Base-by-base conservation (phyloP, 306 rosid species). In the Quillaja saponaria region DNA sequence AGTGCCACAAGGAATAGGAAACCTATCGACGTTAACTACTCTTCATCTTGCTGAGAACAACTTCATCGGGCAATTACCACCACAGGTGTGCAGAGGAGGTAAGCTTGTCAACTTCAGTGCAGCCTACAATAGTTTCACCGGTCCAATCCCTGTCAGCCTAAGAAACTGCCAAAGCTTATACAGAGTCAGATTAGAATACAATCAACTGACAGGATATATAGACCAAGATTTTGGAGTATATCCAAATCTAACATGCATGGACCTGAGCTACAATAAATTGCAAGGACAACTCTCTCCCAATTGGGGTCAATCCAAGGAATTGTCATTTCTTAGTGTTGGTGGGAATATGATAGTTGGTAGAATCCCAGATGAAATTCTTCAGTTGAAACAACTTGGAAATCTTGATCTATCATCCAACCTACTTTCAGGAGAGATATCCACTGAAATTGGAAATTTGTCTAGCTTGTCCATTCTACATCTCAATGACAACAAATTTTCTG, bases 31-130 rank as follows among this genome's bases (percentile, higher is more conserved):
- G 1, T 73, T 84, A 61, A 7, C 34, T 49, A 77, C 63, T 13
- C 61, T 84, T 21, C 84, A 76, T 67, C 74, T 84, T 39, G 90
- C 87, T 53, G 64, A 67, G 49, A 84, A 84, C 65, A 78, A 76
- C 57, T 81, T 84, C 37, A 49, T 17, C 14, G 90, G 90, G 44
- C 59, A 73, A 20, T 76, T 84, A 11, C 90, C 87, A 12, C 85
- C 82, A 28, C 68, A 25, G 31, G 31, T 25, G 31, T 25, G 31
- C 31, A 25, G 31, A 25, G 31, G 31, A 25, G 31, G 31, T 25
- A 25, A 25, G 31, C 31, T 25, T 25, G 31, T 25, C 3, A 25
- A 25, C 31, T 25, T 25, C 31, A 76, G 68, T 49, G 77, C 83
- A 8, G 68, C 84, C 10, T 60, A 3, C 20, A 84, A 81, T 64